Percentiles rank a stretch among this genome's conserved stretches.
These are phyloP conservation scores for Isoetes taiwanensis DNA, from an alignment of 75 land plant species.

Conservation along the genomic window DNA sequence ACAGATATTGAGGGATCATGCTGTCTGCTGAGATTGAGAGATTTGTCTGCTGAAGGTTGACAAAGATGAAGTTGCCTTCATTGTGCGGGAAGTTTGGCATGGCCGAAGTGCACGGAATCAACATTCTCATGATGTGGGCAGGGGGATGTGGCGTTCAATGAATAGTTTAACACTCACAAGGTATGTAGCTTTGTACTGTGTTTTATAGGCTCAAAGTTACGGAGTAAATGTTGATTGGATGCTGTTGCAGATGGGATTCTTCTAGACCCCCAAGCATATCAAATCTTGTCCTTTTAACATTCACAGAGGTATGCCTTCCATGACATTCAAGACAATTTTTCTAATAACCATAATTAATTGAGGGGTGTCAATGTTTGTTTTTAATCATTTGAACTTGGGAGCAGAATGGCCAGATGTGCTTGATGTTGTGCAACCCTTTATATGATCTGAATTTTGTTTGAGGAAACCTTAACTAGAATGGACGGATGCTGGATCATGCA, in stretches of 20 bases:
- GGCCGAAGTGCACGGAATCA: conserved; percentile 90
- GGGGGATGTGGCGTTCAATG: conserved; percentile 95
- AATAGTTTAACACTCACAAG: conserved; percentile 83
- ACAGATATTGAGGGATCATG: too few species aligned
- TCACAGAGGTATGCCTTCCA: conserved; percentile 53
- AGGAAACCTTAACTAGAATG: too few species aligned
- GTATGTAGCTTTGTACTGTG: conserved; percentile 17
- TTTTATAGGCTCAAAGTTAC: neutral
- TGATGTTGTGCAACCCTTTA: too few species aligned
- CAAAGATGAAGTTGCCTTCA: conserved; percentile 74
- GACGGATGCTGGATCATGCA: too few species aligned
- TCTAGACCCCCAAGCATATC: conserved; percentile 60
- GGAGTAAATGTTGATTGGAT: neutral
- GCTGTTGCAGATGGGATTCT: conserved; percentile 65
- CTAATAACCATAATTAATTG: too few species aligned
- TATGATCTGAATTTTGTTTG: too few species aligned
- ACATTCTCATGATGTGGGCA: conserved; percentile 50
- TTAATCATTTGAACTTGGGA: too few species aligned
- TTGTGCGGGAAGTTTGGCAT: conserved; percentile 91
- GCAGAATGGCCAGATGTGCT: too few species aligned
- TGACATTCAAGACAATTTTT: neutral
- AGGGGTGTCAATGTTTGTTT: too few species aligned
- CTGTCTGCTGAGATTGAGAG: too few species aligned
- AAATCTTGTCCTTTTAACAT: conserved; percentile 70
- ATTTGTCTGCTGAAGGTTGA: conserved; percentile 63